phyloP scores from a whole-genome alignment of 192 early-diverging fungal genomes.

The Lunasporangiospora selenospora region DNA sequence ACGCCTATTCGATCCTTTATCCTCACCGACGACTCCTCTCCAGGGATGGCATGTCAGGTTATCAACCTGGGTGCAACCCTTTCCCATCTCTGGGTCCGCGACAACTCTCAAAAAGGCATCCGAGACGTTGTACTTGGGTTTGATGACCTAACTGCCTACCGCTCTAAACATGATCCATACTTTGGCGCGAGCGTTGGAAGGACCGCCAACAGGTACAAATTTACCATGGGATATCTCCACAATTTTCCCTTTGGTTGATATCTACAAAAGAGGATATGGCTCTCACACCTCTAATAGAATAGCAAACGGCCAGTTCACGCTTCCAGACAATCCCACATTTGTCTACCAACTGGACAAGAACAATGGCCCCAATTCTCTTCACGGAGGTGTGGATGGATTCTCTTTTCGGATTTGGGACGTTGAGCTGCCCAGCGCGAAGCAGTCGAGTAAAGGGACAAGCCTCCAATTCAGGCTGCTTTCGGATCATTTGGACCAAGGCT shows the following conservation, averaged over 20 bases:
- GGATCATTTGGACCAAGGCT: constrained; percentile 79
- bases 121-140: constrained; percentile 84
- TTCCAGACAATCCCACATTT: constrained; percentile 54
- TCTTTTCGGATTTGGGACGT: constrained; percentile 72
- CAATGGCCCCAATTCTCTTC: constrained; percentile 81
- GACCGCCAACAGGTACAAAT: constrained; percentile 69
- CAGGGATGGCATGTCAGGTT: constrained; percentile 49
- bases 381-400: constrained; percentile 80
- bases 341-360: constrained; percentile 65
- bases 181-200: constrained; percentile 84
- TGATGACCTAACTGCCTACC: constrained; percentile 57
- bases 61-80: constrained; percentile 73
- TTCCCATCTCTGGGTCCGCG: constrained; percentile 67
- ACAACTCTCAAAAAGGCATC: constrained; percentile 35
- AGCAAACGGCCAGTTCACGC: constrained; percentile 62
- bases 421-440: constrained; percentile 14
- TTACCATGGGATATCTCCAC: constrained; percentile 1
- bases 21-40: constrained; percentile 26
- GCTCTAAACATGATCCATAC: constrained; percentile 63
- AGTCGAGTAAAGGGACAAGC: constrained; percentile 51
- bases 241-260: background rate
- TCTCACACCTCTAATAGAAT: constrained; percentile 50
- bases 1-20: constrained; percentile 38
- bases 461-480: constrained; percentile 67
- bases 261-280: background rate